phyloP scores from a whole-genome alignment of 495 filamentous ascomycete genomes.

The Sordaria brevicollis region DNA sequence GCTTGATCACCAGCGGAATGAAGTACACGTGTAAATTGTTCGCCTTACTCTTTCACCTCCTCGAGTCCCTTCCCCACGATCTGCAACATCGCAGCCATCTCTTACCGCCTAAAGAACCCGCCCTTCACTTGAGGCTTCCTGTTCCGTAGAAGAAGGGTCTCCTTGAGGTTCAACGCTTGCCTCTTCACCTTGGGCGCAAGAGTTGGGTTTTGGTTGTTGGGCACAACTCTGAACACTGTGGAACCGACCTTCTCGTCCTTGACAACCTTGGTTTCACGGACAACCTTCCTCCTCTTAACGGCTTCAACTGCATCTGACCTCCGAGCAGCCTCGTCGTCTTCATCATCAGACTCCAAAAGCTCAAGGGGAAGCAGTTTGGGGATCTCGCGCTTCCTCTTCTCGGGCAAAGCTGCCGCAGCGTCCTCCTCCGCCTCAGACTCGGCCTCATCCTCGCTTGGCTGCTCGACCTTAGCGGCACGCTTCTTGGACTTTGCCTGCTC shows the following conservation, averaged over 20 bases:
- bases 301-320: slow-evolving; percentile 7
- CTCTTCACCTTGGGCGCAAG: slow-evolving; percentile 32
- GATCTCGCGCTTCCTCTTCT: slow-evolving; percentile 22
- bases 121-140: slow-evolving; percentile 17
- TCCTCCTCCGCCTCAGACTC: slow-evolving; percentile 11
- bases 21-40: not conserved
- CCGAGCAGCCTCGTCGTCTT: slow-evolving; percentile 18
- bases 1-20: not conserved
- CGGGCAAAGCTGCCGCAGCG: slow-evolving; percentile 2
- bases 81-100: slow-evolving; percentile 13
- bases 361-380: slow-evolving; percentile 35
- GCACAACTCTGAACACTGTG: slow-evolving; percentile 32
- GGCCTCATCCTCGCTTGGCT: slow-evolving; percentile 1
- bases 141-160: slow-evolving; percentile 26
- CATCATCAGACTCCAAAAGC: slow-evolving; percentile 34
- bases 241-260: slow-evolving; percentile 29
- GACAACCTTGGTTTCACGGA: slow-evolving; percentile 16
- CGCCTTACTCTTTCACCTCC: not conserved
- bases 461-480: slow-evolving; percentile 5
- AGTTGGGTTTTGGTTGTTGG: slow-evolving; percentile 15
- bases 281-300: slow-evolving; percentile 28
- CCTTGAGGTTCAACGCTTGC: slow-evolving; percentile 19
- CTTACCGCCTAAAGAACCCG: slow-evolving; percentile 29
- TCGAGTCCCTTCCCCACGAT: not conserved
- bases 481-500: slow-evolving; percentile 34